phyloP scores from a whole-genome alignment of 202 grass and related monocot genomes.

The Zoysia matrella region DNA sequence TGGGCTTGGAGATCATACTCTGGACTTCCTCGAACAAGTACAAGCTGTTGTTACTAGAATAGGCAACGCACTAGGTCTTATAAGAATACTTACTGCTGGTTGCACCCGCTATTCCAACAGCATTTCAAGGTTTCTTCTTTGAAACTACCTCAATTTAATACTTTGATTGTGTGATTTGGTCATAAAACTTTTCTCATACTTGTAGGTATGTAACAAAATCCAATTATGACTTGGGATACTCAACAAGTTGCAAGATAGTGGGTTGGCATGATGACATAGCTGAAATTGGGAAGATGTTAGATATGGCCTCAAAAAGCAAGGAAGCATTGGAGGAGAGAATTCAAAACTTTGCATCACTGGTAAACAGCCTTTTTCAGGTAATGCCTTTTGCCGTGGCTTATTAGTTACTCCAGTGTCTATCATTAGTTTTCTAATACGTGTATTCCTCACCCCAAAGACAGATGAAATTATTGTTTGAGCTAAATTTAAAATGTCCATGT shows the following conservation, averaged over 20 bases:
- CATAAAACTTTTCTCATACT: conserved; percentile 16
- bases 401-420: not conserved
- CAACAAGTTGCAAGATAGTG: conserved; percentile 50
- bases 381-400: not conserved
- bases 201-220: conserved; percentile 53
- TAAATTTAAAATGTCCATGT: not conserved
- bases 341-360: conserved; percentile 50
- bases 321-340: conserved; percentile 44
- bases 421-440: not conserved
- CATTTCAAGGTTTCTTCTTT: conserved; percentile 61
- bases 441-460: not conserved
- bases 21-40: conserved; percentile 57
- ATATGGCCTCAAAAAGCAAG: conserved; percentile 44
- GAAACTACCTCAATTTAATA: conserved; percentile 16
- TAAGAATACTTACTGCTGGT: conserved; percentile 59
- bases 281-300: conserved; percentile 56
- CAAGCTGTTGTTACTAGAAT: conserved; percentile 58
- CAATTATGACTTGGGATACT: conserved; percentile 52
- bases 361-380: conserved; percentile 61
- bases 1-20: conserved; percentile 43
- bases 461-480: conserved; percentile 6
- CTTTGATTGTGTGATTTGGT: conserved; percentile 24
- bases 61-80: conserved; percentile 67
- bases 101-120: conserved; percentile 52
- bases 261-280: conserved; percentile 53